Percentiles rank a stretch among this genome's conserved stretches.
Evolutionary conservation across 148 eudicot genomes (phyloP).

Genomic region (Rhododendron ferrugineum): DNA sequence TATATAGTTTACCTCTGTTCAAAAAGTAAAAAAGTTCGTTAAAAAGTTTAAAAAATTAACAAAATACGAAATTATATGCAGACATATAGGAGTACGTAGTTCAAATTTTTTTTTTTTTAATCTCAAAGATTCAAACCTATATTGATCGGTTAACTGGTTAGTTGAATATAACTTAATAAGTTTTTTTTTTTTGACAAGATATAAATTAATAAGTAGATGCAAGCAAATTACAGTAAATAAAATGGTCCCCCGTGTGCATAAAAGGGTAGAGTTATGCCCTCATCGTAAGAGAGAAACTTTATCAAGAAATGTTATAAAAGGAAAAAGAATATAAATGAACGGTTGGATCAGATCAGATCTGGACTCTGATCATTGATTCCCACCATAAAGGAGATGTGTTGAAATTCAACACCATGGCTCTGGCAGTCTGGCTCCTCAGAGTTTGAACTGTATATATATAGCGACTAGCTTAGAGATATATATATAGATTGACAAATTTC

Average conservation of each 20-base stretch:
- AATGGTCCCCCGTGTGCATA: neutral
- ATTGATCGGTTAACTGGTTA: neutral
- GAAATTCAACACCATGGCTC: slow-evolving; percentile 1
- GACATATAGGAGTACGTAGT: neutral
- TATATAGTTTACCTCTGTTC: too few species aligned
- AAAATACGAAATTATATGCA: neutral
- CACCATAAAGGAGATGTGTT: neutral
- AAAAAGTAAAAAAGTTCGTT: too few species aligned
- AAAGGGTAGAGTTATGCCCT: neutral
- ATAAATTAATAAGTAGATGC: neutral
- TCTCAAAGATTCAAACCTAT: too few species aligned
- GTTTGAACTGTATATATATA: neutral
- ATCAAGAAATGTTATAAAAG: neutral
- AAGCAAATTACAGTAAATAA: neutral
- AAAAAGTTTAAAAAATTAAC: neutral
- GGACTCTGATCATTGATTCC: neutral
- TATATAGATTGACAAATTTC: neutral
- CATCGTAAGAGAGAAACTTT: neutral
- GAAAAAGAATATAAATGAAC: neutral
- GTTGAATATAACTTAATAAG: neutral
- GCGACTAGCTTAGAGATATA: neutral
- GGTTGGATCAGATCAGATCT: neutral
- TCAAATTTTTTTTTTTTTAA: too few species aligned
- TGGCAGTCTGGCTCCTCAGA: neutral
- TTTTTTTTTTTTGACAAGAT: too few species aligned